Conservation (phyloP, 345 rosid genomes). For the Camelina hispida region DNA sequence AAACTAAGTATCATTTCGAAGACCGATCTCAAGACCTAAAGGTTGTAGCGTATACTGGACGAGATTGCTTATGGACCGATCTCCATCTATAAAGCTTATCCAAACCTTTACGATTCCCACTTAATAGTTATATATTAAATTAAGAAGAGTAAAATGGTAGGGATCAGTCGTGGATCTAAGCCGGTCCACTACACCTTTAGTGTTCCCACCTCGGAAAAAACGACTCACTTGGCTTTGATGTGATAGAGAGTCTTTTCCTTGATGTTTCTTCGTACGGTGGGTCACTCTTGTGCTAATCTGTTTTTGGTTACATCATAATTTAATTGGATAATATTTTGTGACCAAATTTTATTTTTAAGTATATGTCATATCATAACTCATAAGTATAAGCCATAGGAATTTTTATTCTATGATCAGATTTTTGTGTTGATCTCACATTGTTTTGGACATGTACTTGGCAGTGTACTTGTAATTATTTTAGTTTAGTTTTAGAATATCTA, state of each 20-base stretch:
- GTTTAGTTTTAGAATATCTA: no score
- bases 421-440: background rate
- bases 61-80: conserved; percentile 5
- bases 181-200: conserved; percentile 29
- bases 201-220: conserved; percentile 28
- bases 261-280: conserved; percentile 28
- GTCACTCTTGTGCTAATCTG: conserved; percentile 13
- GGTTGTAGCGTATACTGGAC: conserved; percentile 1
- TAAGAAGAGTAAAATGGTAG: conserved; percentile 23
- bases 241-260: conserved; percentile 44
- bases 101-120: background rate
- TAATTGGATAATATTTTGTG: background rate
- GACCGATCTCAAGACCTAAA: background rate
- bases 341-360: background rate
- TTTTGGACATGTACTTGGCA: background rate
- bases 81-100: background rate
- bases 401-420: background rate
- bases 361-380: background rate
- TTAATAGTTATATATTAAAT: background rate
- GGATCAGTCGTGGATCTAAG: conserved; percentile 24
- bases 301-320: background rate
- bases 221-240: conserved; percentile 38
- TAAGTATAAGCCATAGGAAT: background rate
- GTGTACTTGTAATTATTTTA: no score
- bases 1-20: background rate